Conservation (phyloP, 148 eudicot genomes). For the Silene latifolia region DNA sequence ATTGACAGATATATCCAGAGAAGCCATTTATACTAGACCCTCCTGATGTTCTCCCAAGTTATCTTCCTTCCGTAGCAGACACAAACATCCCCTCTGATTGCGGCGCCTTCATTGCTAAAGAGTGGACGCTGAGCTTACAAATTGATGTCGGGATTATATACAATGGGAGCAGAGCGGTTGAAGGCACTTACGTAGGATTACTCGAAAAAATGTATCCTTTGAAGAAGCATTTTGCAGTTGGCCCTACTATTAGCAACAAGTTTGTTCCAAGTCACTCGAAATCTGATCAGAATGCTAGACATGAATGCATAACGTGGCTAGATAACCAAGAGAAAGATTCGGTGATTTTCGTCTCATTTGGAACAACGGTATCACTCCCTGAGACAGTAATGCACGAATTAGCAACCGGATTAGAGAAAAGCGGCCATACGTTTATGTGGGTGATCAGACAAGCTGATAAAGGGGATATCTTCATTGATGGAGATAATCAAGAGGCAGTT, state of each 20-base stretch:
- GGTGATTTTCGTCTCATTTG: slow-evolving; percentile 57
- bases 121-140: not conserved
- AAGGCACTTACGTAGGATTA: slow-evolving; percentile 7
- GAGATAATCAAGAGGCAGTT: not conserved
- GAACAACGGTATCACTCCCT: slow-evolving; percentile 36
- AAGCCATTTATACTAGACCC: too few relatives aligned
- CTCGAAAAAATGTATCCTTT: slow-evolving; percentile 9
- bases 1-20: too few relatives aligned
- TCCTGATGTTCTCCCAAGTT: slow-evolving; percentile 9
- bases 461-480: slow-evolving; percentile 2
- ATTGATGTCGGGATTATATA: slow-evolving; percentile 3
- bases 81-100: not conserved
- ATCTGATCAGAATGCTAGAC: not conserved
- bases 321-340: slow-evolving; percentile 40
- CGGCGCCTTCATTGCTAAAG: not conserved
- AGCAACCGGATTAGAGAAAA: slow-evolving; percentile 50
- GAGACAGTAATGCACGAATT: slow-evolving; percentile 40
- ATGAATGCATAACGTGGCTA: slow-evolving; percentile 40
- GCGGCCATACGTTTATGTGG: slow-evolving; percentile 51
- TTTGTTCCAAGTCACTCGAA: not conserved
- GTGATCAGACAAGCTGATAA: slow-evolving; percentile 29
- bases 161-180: slow-evolving; percentile 2
- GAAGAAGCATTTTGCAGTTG: slow-evolving; percentile 15
- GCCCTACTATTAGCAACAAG: not conserved
- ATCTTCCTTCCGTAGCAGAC: not conserved